Percentiles rank a stretch among this genome's conserved stretches.
Conservation (phyloP, 1,284 basidiomycete genomes). For the Trametes pubescens region DNA sequence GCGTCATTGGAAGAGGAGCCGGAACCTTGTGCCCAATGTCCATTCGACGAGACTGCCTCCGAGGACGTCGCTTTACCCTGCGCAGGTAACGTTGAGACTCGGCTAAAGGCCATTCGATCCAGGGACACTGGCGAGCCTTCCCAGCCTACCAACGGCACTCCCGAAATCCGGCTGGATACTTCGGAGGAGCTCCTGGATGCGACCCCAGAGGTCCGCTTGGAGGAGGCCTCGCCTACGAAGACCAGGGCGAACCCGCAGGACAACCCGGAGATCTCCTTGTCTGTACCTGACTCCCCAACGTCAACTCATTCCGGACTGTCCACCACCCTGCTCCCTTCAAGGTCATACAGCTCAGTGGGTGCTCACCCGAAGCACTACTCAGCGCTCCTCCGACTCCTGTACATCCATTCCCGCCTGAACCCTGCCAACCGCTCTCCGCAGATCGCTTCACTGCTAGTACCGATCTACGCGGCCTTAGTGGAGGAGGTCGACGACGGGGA, state of each 20-base stretch:
- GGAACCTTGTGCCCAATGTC: conserved; percentile 54
- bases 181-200: conserved; percentile 57
- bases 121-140: conserved; percentile 35
- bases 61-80: conserved; percentile 58
- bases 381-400: conserved; percentile 74
- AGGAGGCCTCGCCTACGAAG: conserved; percentile 30
- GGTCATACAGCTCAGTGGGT: conserved; percentile 51
- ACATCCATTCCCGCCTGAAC: conserved; percentile 74
- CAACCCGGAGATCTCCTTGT: conserved; percentile 41
- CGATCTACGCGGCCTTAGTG: conserved; percentile 68
- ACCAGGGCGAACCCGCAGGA: conserved; percentile 26
- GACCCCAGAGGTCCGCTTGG: conserved; percentile 34
- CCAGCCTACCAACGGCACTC: conserved; percentile 44
- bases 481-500: conserved; percentile 71
- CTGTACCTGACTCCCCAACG: conserved; percentile 41
- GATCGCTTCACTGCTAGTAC: conserved; percentile 71
- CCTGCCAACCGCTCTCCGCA: conserved; percentile 74
- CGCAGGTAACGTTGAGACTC: conserved; percentile 60
- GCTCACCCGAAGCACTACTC: conserved; percentile 69
- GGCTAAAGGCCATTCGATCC: conserved; percentile 57
- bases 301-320: conserved; percentile 43
- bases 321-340: conserved; percentile 63
- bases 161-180: conserved; percentile 53
- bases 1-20: conserved; percentile 59
- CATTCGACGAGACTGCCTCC: conserved; percentile 60